Conservation (phyloP, 768 basidiomycete species). For the Suillus subaureus region DNA sequence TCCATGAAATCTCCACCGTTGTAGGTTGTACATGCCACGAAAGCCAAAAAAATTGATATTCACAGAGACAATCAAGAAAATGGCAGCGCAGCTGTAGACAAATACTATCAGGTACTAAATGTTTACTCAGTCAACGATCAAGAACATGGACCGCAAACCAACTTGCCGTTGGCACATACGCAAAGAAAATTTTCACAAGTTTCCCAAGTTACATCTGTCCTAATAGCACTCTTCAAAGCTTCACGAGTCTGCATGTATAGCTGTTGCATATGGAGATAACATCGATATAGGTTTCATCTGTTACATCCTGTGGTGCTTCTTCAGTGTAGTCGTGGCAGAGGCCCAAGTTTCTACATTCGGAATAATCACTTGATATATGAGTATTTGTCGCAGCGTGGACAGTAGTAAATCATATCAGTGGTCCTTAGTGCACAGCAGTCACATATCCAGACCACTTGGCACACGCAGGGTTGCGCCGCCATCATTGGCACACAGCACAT, state of each 20-base stretch:
- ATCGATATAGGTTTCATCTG: neutral
- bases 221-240: too few relatives aligned
- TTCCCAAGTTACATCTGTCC: too few relatives aligned
- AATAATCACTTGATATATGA: neutral
- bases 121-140: neutral
- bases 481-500: neutral
- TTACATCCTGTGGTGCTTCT: neutral
- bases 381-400: neutral
- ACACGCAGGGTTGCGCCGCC: neutral
- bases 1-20: too few relatives aligned
- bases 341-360: neutral
- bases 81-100: too few relatives aligned
- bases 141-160: neutral
- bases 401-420: neutral
- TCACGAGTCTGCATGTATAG: neutral
- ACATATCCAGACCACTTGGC: neutral
- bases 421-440: neutral
- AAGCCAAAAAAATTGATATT: too few relatives aligned
- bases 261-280: too few relatives aligned
- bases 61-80: too few relatives aligned
- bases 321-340: neutral
- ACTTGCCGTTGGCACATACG: neutral
- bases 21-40: too few relatives aligned
- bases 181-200: too few relatives aligned
- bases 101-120: neutral